Conservation (phyloP, 345 rosid genomes). For the Abelmoschus esculentus region DNA sequence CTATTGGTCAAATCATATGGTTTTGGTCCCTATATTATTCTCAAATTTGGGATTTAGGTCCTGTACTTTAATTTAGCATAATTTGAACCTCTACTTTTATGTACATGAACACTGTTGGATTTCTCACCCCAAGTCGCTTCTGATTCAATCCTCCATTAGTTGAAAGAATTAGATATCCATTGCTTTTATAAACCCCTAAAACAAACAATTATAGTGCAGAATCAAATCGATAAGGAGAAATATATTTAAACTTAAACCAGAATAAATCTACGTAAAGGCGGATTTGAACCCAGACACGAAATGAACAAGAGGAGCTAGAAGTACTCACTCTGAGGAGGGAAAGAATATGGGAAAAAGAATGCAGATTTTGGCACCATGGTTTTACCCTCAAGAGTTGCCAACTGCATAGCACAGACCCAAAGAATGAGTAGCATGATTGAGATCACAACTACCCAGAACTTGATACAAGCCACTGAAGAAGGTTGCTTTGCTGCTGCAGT, state of each 20-base stretch:
- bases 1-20: neutral
- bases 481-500: neutral
- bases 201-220: too few species aligned
- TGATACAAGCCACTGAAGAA: slow-evolving; percentile 1
- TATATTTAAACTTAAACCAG: neutral
- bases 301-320: too few species aligned
- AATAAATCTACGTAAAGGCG: too few species aligned
- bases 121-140: slow-evolving; percentile 72
- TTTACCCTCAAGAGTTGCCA: slow-evolving; percentile 1
- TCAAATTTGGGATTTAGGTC: neutral
- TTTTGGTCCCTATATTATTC: neutral
- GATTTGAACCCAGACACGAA: neutral
- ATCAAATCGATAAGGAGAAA: too few species aligned
- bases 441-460: slow-evolving; percentile 5
- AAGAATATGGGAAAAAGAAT: neutral
- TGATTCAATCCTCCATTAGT: slow-evolving; percentile 96
- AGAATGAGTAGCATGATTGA: neutral
- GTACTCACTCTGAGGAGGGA: slow-evolving; percentile 11
- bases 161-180: slow-evolving; percentile 83
- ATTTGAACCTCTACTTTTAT: too few species aligned
- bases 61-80: too few species aligned
- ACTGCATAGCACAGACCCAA: slow-evolving; percentile 7
- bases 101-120: too few species aligned
- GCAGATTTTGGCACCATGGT: neutral
- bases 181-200: slow-evolving; percentile 43